Percentiles rank a stretch among this genome's conserved stretches.
These are phyloP conservation scores for Pisolithus sp. DNA, from an alignment of 768 basidiomycete species.

Conservation along the genomic window DNA sequence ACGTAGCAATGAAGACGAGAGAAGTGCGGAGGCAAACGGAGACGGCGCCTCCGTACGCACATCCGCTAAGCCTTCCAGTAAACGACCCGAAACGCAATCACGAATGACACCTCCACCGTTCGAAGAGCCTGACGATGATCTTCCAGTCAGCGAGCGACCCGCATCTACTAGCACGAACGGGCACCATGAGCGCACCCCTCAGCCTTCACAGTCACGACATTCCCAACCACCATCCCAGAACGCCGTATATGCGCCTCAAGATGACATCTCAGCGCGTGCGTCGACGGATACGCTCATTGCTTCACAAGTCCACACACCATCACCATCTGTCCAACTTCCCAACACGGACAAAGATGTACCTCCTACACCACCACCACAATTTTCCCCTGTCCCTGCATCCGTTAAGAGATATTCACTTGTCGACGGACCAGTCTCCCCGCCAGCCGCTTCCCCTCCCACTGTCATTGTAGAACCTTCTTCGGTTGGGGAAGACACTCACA, in stretches of 20 bases:
- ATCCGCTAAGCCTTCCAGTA: conserved; percentile 36
- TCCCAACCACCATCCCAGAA: conserved; percentile 6
- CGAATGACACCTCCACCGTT: conserved; percentile 25
- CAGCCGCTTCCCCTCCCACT: conserved; percentile 39
- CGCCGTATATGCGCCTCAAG: conserved; percentile 1
- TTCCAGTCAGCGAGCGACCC: conserved; percentile 9
- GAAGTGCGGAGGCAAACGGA: conserved; percentile 32
- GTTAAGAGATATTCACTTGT: conserved; percentile 78
- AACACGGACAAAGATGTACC: conserved; percentile 22
- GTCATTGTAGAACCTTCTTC: conserved; percentile 35
- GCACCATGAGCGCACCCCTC: conserved; percentile 3
- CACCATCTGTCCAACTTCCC: conserved; percentile 14
- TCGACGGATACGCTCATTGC: conserved; percentile 8
- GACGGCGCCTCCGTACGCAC: conserved; percentile 32
- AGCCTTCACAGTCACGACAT: conserved; percentile 12
- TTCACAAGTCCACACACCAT: neutral
- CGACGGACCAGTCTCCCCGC: conserved; percentile 53
- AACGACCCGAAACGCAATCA: conserved; percentile 27
- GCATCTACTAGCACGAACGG: conserved; percentile 8
- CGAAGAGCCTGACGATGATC: conserved; percentile 28
- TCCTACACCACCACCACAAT: conserved; percentile 19
- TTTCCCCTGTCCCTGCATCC: conserved; percentile 46
- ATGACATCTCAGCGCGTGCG: conserved; percentile 1
- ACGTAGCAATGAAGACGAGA: conserved; percentile 34
- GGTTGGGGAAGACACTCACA: conserved; percentile 23